Conservation (phyloP, 2,329 filamentous ascomycete genomes). For the Neopestalotiopsis sp. region DNA sequence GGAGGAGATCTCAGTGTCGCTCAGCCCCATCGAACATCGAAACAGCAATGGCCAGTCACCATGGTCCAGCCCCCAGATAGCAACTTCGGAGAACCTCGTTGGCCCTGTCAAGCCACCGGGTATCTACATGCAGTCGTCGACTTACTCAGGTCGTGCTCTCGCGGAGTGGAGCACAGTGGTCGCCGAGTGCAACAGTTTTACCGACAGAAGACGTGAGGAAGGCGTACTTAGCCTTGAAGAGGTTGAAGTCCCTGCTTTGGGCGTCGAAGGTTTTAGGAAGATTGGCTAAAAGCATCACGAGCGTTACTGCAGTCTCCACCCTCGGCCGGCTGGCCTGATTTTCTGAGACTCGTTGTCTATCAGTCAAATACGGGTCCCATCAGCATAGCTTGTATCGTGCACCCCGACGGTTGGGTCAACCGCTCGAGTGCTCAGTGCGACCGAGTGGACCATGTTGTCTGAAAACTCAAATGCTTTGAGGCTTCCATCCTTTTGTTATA, state of each 20-base stretch:
- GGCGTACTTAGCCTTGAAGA: conserved; percentile 69
- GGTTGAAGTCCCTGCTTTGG: conserved; percentile 71
- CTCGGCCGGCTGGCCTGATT: not conserved
- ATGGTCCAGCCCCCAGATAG: conserved; percentile 21
- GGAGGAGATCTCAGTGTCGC: conserved; percentile 27
- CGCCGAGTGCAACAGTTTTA: conserved; percentile 80
- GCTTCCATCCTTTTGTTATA: not conserved
- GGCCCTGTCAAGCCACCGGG: conserved; percentile 52
- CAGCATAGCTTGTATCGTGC: not conserved
- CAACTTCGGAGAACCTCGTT: conserved; percentile 40
- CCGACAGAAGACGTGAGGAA: conserved; percentile 76
- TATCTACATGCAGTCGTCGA: conserved; percentile 50
- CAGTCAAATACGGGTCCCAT: not conserved
- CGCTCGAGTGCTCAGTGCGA: not conserved
- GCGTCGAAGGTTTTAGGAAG: conserved; percentile 65
- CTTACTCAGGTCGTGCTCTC: conserved; percentile 74
- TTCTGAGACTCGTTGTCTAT: not conserved
- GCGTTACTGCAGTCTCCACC: not conserved
- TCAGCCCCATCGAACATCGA: conserved; percentile 25
- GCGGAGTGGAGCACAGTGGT: conserved; percentile 81
- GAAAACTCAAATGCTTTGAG: not conserved
- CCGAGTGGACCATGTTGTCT: not conserved
- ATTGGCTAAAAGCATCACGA: conserved; percentile 23
- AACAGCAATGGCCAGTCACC: conserved; percentile 29
- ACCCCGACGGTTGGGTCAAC: not conserved